Base-by-base conservation (phyloP, 192 early-diverging fungal genomes). In the Haplosporangium gracile region DNA sequence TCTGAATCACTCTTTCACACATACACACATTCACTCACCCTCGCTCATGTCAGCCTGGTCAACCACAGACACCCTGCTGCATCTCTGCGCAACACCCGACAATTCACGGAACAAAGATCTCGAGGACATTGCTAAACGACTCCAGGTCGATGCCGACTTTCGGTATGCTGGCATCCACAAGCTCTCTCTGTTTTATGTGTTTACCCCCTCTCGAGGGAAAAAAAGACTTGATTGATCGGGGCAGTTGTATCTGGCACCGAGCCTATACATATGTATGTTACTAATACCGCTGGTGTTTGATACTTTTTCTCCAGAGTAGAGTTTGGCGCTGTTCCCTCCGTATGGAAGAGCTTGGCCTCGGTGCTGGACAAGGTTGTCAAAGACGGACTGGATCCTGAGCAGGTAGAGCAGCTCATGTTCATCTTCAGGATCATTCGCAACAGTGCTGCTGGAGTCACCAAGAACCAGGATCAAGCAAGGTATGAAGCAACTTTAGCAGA, bases 381-480 rank as follows among this genome's bases (percentile, higher is more conserved):
- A 32, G 34, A 74, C 26, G 84, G 79, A 6, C 76, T 81, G 15
- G 78, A 80, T 15, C 84, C 79, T 5, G 68, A 78, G 9, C 74
- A 81, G 4, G 76, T 81, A 5, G 79, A 81, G 40, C 53, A 68
- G 11, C 34, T 81, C 69, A 86, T 81, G 84, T 78, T 69, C 34
- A 18, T 86, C 16, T 78, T 80, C 45, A 57, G 84, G n/a, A 81
- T 78, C 45, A 65, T 86, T 11, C 79, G 84, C 51, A 86, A 86
- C 65, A 38, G 29, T n/a, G 63, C 49, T 16, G 84, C 84, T 3
- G 76, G 65, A n/a, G 76, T 78, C 22, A 49, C 63, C 20, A 9
- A 40, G 29, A 81, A 75, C 34, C 84, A 86, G 18, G 76, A 86
- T 75, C 84, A 75, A 51, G 84, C 84, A 60, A 74, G 84, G 84